Evolutionary conservation across 2,329 filamentous ascomycete genomes (phyloP).

Genomic region (Xylariaceae sp.): DNA sequence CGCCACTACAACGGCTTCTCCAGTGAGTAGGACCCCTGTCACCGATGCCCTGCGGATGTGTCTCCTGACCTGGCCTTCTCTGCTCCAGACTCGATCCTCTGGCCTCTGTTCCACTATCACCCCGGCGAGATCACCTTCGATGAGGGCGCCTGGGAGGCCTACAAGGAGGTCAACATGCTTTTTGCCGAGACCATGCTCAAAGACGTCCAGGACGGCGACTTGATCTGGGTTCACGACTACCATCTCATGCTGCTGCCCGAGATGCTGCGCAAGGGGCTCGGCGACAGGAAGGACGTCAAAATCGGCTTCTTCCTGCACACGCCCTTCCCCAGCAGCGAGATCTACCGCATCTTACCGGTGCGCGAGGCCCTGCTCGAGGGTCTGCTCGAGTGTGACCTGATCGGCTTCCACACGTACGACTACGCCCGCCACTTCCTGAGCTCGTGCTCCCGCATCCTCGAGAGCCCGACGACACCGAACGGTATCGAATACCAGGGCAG

Average conservation of each 20-base stretch:
- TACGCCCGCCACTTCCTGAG: constrained; percentile 97
- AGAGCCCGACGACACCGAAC: constrained; percentile 76
- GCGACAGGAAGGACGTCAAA: constrained; percentile 77
- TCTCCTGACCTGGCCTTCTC: constrained; percentile 7
- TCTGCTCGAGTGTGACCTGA: constrained; percentile 85
- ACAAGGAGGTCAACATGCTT: constrained; percentile 84
- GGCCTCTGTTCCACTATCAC: constrained; percentile 98
- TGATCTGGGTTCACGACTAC: constrained; percentile 98
- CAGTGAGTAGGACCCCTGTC: constrained; percentile 48
- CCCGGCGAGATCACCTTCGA: constrained; percentile 98
- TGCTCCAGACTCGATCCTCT: constrained; percentile 84
- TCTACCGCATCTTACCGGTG: constrained; percentile 91
- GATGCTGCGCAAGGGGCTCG: constrained; percentile 89
- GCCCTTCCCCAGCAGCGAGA: constrained; percentile 92
- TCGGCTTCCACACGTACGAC: constrained; percentile 98
- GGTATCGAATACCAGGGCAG: constrained; percentile 86
- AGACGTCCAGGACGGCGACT: constrained; percentile 84
- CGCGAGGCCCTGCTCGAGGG: constrained; percentile 81
- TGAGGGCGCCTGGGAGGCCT: constrained; percentile 87
- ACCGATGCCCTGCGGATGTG: background rate
- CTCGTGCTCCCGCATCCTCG: constrained; percentile 90
- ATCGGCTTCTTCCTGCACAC: constrained; percentile 98
- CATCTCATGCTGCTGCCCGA: constrained; percentile 94
- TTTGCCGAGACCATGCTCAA: constrained; percentile 84
- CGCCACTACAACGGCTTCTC: constrained; percentile 97